phyloP scores from a whole-genome alignment of 352 stramenopile genomes.

The Globisporangium spinosum region DNA sequence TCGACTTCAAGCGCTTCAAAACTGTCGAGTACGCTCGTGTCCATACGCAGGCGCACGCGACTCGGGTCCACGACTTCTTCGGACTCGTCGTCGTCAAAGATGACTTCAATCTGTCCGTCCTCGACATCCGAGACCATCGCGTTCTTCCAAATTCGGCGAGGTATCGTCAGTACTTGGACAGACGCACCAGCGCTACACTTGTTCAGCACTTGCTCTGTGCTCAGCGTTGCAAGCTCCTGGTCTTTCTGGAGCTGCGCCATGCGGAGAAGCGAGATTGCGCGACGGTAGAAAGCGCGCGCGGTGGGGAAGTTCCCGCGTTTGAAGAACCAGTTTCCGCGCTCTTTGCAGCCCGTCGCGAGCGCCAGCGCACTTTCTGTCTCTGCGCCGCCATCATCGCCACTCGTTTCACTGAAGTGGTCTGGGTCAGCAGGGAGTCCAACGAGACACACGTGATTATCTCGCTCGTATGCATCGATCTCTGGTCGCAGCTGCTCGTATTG shows the following conservation, averaged over 20 bases:
- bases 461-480: conserved; percentile 53
- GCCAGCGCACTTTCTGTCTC: conserved; percentile 20
- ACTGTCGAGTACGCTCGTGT: conserved; percentile 37
- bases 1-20: conserved; percentile 59
- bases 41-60: conserved; percentile 54
- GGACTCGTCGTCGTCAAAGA: conserved; percentile 50
- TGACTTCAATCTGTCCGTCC: conserved; percentile 39
- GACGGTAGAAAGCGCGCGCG: conserved; percentile 58
- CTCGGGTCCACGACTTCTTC: conserved; percentile 50
- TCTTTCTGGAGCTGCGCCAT: conserved; percentile 45
- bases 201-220: conserved; percentile 25
- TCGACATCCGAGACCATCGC: conserved; percentile 72
- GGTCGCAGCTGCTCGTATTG: conserved; percentile 37
- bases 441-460: conserved; percentile 38
- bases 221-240: conserved; percentile 29
- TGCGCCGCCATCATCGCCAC: background rate
- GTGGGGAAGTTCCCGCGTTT: conserved; percentile 53
- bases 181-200: conserved; percentile 53
- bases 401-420: conserved; percentile 14
- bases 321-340: conserved; percentile 58
- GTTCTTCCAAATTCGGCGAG: conserved; percentile 28
- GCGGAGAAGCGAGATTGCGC: conserved; percentile 46
- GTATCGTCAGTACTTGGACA: conserved; percentile 35
- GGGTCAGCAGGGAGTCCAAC: conserved; percentile 36
- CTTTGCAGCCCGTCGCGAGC: conserved; percentile 36